phyloP scores from a whole-genome alignment of 331 rosid species.

The Quercus phellos region DNA sequence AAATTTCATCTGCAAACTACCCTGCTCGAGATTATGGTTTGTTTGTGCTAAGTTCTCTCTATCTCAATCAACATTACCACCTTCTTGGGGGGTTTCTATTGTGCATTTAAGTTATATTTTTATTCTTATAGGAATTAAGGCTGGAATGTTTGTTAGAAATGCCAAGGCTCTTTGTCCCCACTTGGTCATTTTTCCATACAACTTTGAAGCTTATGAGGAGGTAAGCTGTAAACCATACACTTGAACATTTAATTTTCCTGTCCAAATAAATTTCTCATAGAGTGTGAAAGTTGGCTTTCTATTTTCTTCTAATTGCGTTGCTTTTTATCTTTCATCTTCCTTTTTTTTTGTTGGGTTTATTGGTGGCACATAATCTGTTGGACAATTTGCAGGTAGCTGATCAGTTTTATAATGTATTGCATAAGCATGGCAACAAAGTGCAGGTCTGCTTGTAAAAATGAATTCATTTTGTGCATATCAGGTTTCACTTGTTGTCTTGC shows the following conservation, averaged over 20 bases:
- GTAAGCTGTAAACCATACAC: slow-evolving; percentile 29
- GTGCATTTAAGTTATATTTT: not conserved
- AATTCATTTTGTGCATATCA: slow-evolving; percentile 21
- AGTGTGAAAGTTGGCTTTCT: not conserved
- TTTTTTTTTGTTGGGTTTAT: not conserved
- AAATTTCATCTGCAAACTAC: slow-evolving; percentile 94
- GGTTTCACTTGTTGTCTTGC: slow-evolving; percentile 12
- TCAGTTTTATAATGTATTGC: slow-evolving; percentile 78
- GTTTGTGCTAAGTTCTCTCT: slow-evolving; percentile 27
- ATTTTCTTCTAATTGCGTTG: not conserved
- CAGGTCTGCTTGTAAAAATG: slow-evolving; percentile 55
- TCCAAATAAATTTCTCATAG: not conserved
- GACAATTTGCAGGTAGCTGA: slow-evolving; percentile 80
- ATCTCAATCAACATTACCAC: slow-evolving; percentile 4
- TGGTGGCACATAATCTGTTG: slow-evolving; percentile 9
- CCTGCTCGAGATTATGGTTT: slow-evolving; percentile 90
- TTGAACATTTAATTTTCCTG: not conserved
- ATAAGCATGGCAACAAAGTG: slow-evolving; percentile 70
- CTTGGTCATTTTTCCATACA: slow-evolving; percentile 72
- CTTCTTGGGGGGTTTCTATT: slow-evolving; percentile 9
- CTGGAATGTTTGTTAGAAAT: slow-evolving; percentile 91
- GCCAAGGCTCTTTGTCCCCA: slow-evolving; percentile 81
- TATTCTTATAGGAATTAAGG: slow-evolving; percentile 60
- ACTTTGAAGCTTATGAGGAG: slow-evolving; percentile 90
- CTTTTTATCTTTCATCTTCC: not conserved